Evolutionary conservation across 257 asterid species (phyloP), one percentile per base, ranked within the genome.

Genomic region (Solanum verrucosum): DNA sequence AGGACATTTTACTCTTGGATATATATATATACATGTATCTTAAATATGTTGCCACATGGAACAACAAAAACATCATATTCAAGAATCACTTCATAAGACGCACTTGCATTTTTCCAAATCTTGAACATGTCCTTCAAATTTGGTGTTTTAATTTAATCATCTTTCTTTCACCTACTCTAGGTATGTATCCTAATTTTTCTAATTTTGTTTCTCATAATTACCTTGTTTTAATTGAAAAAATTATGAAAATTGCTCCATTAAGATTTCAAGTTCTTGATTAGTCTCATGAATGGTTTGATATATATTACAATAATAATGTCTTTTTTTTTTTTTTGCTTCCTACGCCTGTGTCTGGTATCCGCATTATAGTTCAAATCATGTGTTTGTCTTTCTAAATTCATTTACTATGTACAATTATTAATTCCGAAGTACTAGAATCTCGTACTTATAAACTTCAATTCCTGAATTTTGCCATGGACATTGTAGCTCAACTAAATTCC

Each of bases 41-140:
- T 18, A 72, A 33, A 7, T 33, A 33, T 33, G 81, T 34, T 18
- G 46, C 16, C 91, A 87, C 87, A 65, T 87, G 89, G 87, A 87
- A 89, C 88, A 81, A 81, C 12, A 81, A 35, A 79, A 46, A 46
- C 85, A 46, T 81, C 85, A 82, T 92, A 86, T 89, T 90, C 90
- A 87, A 87, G 90, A 88, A 89, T 90, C 89, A 88, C 31, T 18
- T 71, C 78, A 29, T 33, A 37, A 81, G 42, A 12, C 31, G 7
- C 29, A 87, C 90, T 85, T 84, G 90, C 65, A 68, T 87, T 67
- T 88, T 74, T 74, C 59, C 88, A 75, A 86, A 90, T 74, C 92
- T 92, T 88, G 89, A 72, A 74, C 92, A 88, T 90, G 90, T 72
- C 88, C 44, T 77, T 56, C 85, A 46, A 77, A 20, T 34, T 68